phyloP scores from a whole-genome alignment of 495 filamentous ascomycete genomes.

The Massariosphaeria phaeospora region DNA sequence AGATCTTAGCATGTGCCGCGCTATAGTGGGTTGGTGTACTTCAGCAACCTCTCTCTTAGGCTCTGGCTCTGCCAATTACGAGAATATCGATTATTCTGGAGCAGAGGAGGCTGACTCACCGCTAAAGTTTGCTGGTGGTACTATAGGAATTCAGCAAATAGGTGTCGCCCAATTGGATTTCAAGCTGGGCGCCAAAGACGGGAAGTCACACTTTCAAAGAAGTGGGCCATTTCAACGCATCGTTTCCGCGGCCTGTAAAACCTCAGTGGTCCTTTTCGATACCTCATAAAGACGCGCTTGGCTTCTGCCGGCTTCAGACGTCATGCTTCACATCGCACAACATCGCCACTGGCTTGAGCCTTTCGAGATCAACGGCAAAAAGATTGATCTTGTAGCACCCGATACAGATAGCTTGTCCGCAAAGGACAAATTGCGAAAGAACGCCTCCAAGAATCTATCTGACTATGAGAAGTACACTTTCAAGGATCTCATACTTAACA shows the following conservation, averaged over 20 bases:
- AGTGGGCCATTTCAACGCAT: slow-evolving; percentile 24
- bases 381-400: neutral
- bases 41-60: slow-evolving; percentile 12
- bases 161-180: slow-evolving; percentile 19
- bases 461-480: slow-evolving; percentile 17
- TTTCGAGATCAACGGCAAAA: slow-evolving; percentile 11
- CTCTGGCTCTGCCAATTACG: slow-evolving; percentile 7
- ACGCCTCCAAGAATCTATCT: neutral
- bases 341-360: slow-evolving; percentile 15
- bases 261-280: slow-evolving; percentile 29
- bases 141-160: slow-evolving; percentile 26
- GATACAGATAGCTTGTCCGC: neutral
- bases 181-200: slow-evolving; percentile 31
- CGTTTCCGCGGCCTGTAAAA: slow-evolving; percentile 21
- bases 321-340: slow-evolving; percentile 33
- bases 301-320: slow-evolving; percentile 26
- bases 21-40: slow-evolving; percentile 34
- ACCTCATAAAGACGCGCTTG: slow-evolving; percentile 21
- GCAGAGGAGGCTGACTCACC: slow-evolving; percentile 7
- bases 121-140: slow-evolving; percentile 13
- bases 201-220: slow-evolving; percentile 17
- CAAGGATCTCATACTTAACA: slow-evolving; percentile 26
- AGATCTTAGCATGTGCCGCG: slow-evolving; percentile 15
- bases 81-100: slow-evolving; percentile 32
- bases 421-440: neutral